Base-by-base conservation (phyloP, 805 yeast species). In the Candida quercuum region DNA sequence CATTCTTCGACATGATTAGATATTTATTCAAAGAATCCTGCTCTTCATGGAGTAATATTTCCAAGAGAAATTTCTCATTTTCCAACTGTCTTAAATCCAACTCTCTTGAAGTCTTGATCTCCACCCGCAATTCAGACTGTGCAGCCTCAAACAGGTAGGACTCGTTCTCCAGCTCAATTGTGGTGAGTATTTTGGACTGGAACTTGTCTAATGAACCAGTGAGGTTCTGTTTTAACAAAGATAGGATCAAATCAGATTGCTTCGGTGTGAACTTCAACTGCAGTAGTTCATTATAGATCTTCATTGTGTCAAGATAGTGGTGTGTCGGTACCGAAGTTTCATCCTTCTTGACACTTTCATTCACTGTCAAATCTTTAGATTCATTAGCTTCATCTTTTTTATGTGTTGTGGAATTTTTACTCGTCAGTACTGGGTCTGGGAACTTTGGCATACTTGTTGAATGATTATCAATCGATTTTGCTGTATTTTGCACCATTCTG, bases 141-240 rank as follows among this genome's bases (percentile, higher is more conserved):
- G 96, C 96, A 23, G 96, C 94, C 55, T 88, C 91, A 57, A 87
- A 89, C 12, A 93, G 62, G 54, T 91, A 93, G 17, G 77, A 73
- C 51, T 91, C 96, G 51, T 89, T 91, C 45, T 89, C 96, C 13
- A 87, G 63, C 48, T 87, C 96, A 43, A 78, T 76, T 20, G 61
- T 61, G 17, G 69, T 67, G 14, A 68, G 55, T 14, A 59, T 52
- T 28, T 56, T 52, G 3, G 58, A 60, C 20, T 59, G 50, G 18
- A 65, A 41, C 26, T 57, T 49, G 7, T 51, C 47, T 26, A 69
- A 48, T 15, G 61, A 56, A 7, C 48, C 48, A 6, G 57, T 47
- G 17, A 70, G 41, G 43, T 64, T 51, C 17, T 60, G 60, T 20
- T 63, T 59, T 21, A 71, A 56, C 6, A 68, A 47, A 12, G 64